phyloP scores from a whole-genome alignment of 2,329 filamentous ascomycete species.

The Fusarium sp. region DNA sequence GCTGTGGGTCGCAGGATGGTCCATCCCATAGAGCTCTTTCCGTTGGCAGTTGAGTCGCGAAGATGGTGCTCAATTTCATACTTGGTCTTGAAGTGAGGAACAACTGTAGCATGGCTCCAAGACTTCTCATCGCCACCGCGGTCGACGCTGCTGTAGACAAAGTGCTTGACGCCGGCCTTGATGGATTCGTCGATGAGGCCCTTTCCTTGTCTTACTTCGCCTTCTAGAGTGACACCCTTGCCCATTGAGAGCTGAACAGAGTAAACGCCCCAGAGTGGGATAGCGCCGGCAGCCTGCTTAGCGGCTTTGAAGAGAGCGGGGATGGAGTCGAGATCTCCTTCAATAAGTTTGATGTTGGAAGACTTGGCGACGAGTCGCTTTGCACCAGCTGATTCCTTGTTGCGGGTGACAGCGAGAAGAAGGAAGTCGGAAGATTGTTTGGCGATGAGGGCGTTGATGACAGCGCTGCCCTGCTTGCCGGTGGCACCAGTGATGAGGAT shows the following conservation, averaged over 20 bases:
- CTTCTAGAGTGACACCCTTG: conserved; percentile 26
- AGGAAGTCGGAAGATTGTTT: conserved; percentile 20
- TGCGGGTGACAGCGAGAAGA: conserved; percentile 32
- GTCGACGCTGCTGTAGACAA: conserved; percentile 49
- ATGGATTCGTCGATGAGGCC: conserved; percentile 30
- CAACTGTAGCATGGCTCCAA: conserved; percentile 42
- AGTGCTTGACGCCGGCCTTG: conserved; percentile 47
- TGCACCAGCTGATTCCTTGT: conserved; percentile 18
- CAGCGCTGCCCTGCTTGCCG: conserved; percentile 34
- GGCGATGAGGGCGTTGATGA: conserved; percentile 28
- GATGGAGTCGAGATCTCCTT: conserved; percentile 25
- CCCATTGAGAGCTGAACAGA: conserved; percentile 37
- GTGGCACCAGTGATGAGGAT: conserved; percentile 37
- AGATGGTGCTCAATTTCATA: conserved; percentile 34
- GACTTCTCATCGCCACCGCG: conserved; percentile 47
- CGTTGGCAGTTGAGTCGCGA: conserved; percentile 19
- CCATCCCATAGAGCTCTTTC: conserved; percentile 52
- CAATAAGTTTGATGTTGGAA: conserved; percentile 12
- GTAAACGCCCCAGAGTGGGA: conserved; percentile 35
- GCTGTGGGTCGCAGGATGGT: conserved; percentile 58
- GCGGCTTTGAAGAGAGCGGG: conserved; percentile 30
- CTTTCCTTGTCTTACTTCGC: conserved; percentile 34
- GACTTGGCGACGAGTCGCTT: conserved; percentile 25
- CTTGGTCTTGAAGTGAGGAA: conserved; percentile 46
- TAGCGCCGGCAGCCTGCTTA: conserved; percentile 23